These are phyloP conservation scores for Fomitopsis palustris DNA, from an alignment of 1,284 basidiomycete genomes.

Conservation along the genomic window DNA sequence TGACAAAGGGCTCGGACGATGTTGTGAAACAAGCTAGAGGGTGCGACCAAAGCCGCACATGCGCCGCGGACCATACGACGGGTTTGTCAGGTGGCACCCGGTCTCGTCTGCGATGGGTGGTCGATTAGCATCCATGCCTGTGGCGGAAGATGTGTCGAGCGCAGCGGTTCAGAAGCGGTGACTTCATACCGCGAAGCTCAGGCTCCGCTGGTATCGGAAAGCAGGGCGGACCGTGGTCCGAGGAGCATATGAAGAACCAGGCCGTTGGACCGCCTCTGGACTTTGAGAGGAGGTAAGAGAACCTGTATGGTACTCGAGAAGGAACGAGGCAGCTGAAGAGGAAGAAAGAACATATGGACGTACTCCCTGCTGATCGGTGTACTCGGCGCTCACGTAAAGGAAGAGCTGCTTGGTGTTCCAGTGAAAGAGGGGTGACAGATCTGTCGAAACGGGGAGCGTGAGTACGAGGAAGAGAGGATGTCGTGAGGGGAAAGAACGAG, in stretches of 20 bases:
- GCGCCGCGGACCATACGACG: background rate
- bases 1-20: background rate
- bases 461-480: background rate
- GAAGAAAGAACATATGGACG: conserved; percentile 25
- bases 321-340: background rate
- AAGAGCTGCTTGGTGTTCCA: conserved; percentile 97
- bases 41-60: background rate
- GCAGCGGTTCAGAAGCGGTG: background rate
- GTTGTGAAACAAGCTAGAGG: background rate
- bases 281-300: background rate
- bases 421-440: conserved; percentile 79
- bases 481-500: background rate
- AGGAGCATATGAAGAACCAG: background rate
- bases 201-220: background rate
- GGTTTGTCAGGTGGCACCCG: background rate
- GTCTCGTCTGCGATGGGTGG: background rate
- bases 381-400: conserved; percentile 79
- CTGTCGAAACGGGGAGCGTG: conserved; percentile 33
- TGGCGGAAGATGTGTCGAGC: background rate
- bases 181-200: background rate
- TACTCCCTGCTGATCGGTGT: conserved; percentile 68
- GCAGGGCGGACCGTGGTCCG: background rate
- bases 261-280: background rate
- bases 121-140: background rate
- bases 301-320: background rate